Evolutionary conservation across 108 stramenopile species (phyloP).

Genomic region (Hondaea fermentalgiana): DNA sequence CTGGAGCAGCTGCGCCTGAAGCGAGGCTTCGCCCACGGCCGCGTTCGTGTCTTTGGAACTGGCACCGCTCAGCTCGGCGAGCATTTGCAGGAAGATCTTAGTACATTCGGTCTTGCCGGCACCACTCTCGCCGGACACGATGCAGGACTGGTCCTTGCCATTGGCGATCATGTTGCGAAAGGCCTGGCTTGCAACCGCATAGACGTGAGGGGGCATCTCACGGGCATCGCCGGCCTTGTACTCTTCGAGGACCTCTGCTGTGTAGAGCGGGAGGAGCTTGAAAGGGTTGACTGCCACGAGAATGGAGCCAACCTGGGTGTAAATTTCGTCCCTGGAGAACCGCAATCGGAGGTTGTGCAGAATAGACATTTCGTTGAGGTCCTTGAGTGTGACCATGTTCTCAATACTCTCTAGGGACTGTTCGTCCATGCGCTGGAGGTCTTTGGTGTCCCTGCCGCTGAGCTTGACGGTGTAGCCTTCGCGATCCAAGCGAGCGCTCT

Average conservation of each 20-base stretch:
- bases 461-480: neutral
- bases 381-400: conserved; percentile 46
- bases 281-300: conserved; percentile 50
- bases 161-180: conserved; percentile 77
- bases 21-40: conserved; percentile 47
- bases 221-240: conserved; percentile 46
- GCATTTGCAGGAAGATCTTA: conserved; percentile 59
- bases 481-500: neutral
- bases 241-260: conserved; percentile 44
- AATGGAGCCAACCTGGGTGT: conserved; percentile 37
- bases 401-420: neutral
- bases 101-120: conserved; percentile 64
- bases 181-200: conserved; percentile 75
- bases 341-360: conserved; percentile 44
- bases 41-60: neutral
- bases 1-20: conserved; percentile 87
- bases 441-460: neutral
- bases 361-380: conserved; percentile 54
- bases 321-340: conserved; percentile 38
- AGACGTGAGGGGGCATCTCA: conserved; percentile 81
- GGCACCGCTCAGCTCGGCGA: conserved; percentile 31
- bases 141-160: conserved; percentile 35
- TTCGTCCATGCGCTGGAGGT: neutral
- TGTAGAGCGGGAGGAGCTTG: conserved; percentile 47
- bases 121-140: conserved; percentile 60